Evolutionary conservation across 1,139 yeast genomes (phyloP).

Genomic region (Hyphopichia pseudoburtonii): DNA sequence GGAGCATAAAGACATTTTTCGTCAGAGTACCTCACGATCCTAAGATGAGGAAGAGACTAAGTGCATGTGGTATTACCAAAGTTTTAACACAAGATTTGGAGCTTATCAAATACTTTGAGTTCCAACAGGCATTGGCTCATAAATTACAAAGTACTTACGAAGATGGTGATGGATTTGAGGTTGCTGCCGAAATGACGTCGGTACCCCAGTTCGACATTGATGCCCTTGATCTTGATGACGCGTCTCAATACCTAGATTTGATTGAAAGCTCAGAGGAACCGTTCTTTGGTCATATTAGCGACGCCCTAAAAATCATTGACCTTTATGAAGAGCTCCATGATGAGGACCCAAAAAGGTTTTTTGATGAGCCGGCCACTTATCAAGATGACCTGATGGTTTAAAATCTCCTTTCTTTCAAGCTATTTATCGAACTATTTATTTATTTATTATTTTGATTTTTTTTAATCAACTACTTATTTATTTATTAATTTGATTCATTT

Average conservation of each 20-base stretch:
- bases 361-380: not conserved
- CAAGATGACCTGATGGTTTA: not conserved
- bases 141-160: too few species aligned
- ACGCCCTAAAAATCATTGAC: constrained; percentile 44
- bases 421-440: not conserved
- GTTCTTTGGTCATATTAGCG: constrained; percentile 41
- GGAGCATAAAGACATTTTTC: constrained; percentile 63
- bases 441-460: not conserved
- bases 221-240: constrained; percentile 10
- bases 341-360: not conserved
- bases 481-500: too few species aligned
- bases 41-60: constrained; percentile 29
- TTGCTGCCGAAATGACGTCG: constrained; percentile 2
- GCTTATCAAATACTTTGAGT: constrained; percentile 27
- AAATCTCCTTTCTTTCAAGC: not conserved
- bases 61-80: constrained; percentile 31
- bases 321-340: constrained; percentile 22
- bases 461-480: not conserved
- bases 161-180: constrained; percentile 6
- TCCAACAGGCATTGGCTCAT: constrained; percentile 15
- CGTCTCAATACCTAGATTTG: constrained; percentile 20
- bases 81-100: constrained; percentile 27
- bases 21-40: constrained; percentile 56
- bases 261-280: constrained; percentile 31
- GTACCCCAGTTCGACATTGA: constrained; percentile 3